phyloP scores from a whole-genome alignment of 495 filamentous ascomycete species.

The Hypoxylon trugodes region DNA sequence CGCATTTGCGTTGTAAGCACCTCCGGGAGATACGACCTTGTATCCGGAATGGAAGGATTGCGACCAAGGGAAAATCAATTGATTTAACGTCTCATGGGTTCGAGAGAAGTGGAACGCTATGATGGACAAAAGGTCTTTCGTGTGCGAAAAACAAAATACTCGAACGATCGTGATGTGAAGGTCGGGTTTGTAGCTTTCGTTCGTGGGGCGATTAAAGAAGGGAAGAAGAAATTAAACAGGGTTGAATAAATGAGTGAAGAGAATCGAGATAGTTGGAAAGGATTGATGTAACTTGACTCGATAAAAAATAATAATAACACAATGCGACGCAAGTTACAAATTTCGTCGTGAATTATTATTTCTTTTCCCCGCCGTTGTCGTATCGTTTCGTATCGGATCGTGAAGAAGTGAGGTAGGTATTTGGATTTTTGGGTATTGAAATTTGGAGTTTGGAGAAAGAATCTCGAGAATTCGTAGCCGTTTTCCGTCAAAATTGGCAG shows the following conservation, averaged over 20 bases:
- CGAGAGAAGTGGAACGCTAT: background rate
- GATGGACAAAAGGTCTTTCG: conserved; percentile 1
- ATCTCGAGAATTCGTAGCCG: too few species aligned
- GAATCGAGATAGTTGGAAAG: conserved; percentile 30
- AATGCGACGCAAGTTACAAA: conserved; percentile 18
- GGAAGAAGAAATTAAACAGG: conserved; percentile 27
- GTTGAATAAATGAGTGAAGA: conserved; percentile 37
- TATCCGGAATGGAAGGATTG: conserved; percentile 16
- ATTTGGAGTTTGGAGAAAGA: too few species aligned
- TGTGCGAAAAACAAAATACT: background rate
- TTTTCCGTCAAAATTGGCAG: too few species aligned
- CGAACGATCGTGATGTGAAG: conserved; percentile 1
- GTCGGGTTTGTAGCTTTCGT: background rate
- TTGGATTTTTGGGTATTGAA: too few species aligned
- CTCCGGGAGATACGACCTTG: conserved; percentile 15
- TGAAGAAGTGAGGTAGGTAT: conserved; percentile 22
- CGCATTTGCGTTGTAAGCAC: conserved; percentile 36
- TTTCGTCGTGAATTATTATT: conserved; percentile 7
- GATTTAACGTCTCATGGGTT: conserved; percentile 8
- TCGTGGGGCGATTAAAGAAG: conserved; percentile 10
- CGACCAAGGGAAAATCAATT: conserved; percentile 25
- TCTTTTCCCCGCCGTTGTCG: too few species aligned
- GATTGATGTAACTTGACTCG: conserved; percentile 23
- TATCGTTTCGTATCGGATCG: conserved; percentile 18
- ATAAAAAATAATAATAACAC: too few species aligned